phyloP scores from a whole-genome alignment of 148 eudicot species.

The Oxyria digyna region DNA sequence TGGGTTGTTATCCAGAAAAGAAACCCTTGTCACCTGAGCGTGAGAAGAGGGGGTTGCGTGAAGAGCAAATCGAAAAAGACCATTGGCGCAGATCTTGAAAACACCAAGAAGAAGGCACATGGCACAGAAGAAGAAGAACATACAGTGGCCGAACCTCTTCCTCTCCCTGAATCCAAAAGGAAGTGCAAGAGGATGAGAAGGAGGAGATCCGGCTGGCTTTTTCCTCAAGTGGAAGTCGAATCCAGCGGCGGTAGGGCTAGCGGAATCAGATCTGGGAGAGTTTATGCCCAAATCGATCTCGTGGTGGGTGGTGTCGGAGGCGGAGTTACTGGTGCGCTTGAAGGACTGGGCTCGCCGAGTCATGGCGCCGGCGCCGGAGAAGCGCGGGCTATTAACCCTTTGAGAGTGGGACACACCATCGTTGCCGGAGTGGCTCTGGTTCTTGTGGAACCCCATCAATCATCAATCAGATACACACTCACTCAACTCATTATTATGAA shows the following conservation, averaged over 20 bases:
- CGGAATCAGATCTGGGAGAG: conserved; percentile 77
- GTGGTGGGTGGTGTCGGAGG: conserved; percentile 23
- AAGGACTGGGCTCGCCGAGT: conserved; percentile 85
- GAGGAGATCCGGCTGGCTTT: conserved; percentile 23
- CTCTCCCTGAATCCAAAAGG: conserved; percentile 38
- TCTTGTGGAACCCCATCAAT: conserved; percentile 34
- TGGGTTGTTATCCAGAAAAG: neutral
- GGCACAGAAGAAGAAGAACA: conserved; percentile 73
- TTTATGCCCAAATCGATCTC: conserved; percentile 46
- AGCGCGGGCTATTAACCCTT: conserved; percentile 63
- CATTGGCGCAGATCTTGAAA: conserved; percentile 52
- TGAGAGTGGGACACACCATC: conserved; percentile 43
- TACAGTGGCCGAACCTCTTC: conserved; percentile 58
- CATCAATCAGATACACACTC: too few relatives aligned
- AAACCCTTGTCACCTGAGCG: conserved; percentile 27
- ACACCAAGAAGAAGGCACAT: conserved; percentile 60
- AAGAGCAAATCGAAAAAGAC: conserved; percentile 52
- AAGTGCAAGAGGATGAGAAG: conserved; percentile 15
- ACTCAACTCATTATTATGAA: too few relatives aligned
- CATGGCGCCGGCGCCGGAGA: conserved; percentile 58
- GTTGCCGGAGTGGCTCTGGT: conserved; percentile 25
- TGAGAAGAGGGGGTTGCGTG: conserved; percentile 23
- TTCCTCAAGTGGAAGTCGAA: conserved; percentile 28
- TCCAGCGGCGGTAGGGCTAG: conserved; percentile 13
- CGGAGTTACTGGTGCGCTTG: conserved; percentile 25